phyloP scores from a whole-genome alignment of 441 rosid genomes.

The Rhodomyrtus psidioides region DNA sequence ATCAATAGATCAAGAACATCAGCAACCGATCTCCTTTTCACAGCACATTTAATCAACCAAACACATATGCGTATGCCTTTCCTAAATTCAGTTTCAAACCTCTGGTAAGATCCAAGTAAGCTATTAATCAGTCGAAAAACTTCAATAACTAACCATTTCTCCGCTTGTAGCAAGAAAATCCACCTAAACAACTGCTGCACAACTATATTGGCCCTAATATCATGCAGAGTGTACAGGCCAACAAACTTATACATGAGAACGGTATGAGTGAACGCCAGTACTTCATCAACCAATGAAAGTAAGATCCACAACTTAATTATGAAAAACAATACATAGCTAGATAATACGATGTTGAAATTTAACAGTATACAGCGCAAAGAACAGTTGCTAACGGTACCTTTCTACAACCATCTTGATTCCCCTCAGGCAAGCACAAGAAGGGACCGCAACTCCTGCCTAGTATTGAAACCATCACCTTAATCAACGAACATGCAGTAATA shows the following conservation, averaged over 20 bases:
- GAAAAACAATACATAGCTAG: background rate
- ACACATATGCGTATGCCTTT: background rate
- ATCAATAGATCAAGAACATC: background rate
- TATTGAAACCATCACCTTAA: background rate
- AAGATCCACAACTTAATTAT: background rate
- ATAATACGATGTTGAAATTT: background rate
- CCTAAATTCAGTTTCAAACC: background rate
- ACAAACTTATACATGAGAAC: background rate
- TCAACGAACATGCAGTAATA: background rate
- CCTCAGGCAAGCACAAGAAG: conserved; percentile 18
- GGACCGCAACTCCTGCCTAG: background rate
- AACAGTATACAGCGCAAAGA: background rate
- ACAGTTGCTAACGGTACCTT: conserved; percentile 27
- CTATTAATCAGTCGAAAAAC: background rate
- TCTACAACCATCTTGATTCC: conserved; percentile 19
- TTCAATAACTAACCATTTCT: background rate
- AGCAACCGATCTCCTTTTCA: background rate
- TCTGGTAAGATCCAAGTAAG: background rate
- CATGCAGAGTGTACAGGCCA: background rate
- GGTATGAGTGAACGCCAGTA: background rate
- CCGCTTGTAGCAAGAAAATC: background rate
- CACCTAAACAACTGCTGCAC: background rate
- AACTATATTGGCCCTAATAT: background rate
- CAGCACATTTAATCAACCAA: background rate
- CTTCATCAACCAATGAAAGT: background rate